Evolutionary conservation across 2,329 filamentous ascomycete genomes (phyloP), one percentile per base, ranked within the genome.

Genomic region (Venturia effusa): DNA sequence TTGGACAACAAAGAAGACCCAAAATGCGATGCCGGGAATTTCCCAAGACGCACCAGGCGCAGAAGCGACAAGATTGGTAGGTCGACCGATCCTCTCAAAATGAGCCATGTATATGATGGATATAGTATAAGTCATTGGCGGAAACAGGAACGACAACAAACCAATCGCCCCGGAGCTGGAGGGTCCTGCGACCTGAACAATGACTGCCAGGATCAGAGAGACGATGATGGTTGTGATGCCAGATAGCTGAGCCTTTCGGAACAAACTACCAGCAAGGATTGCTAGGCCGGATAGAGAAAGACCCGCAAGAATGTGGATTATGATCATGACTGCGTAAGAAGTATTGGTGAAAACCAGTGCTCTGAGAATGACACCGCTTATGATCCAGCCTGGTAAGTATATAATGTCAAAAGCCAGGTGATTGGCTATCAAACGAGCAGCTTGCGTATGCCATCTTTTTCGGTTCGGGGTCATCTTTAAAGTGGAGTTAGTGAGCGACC

Each of bases 221-320:
- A 84, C 76, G 32, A 97, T 86, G 10, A 88, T 87, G 48, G 89
- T 83, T 0, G 86, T 85, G 67, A 95, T 93, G 34, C 93, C 92
- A 64, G 89, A 94, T 4, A 97, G 83, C 73, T 97, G 92, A 0
- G 92, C 87, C 71, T 88, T 92, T 69, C 84, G 88, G 79, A 97
- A 97, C 70, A 96, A 88, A 10, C 89, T 84, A 0, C 88, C 90
- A 32, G 88, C 88, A 48, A 96, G 81, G 63, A 96, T 84, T 1
- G 91, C 90, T 73, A 92, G 88, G 54, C 89, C 94, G 0, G 88
- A 84, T 57, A 96, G 78, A 2, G 91, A 83, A 3, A 95, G 77
- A 7, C 92, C 92, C n/a, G 83, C 79, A 2, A 95, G 77, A 54
- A 96, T 76, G 69, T 92, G 88, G 74, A 88, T 90, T 61, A 80